phyloP scores from a whole-genome alignment of 352 stramenopile species.

The Aphanomyces astaci region DNA sequence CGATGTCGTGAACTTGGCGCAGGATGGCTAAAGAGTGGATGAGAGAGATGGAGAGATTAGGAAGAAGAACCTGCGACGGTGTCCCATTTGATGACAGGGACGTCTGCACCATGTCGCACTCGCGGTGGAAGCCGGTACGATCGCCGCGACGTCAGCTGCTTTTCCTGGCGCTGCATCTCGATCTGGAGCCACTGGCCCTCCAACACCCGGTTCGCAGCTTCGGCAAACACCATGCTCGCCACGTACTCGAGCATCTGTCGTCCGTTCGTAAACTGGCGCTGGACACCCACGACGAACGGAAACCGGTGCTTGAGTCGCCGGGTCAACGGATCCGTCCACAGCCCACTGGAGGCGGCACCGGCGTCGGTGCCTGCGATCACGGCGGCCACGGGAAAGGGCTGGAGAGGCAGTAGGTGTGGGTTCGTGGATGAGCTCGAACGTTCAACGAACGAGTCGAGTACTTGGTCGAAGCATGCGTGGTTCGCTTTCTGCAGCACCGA shows the following conservation, averaged over 20 bases:
- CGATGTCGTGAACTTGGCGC: not conserved
- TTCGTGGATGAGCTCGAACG: not conserved
- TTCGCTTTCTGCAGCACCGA: conserved; percentile 59
- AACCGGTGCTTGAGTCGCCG: conserved; percentile 65
- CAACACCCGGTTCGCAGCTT: conserved; percentile 28
- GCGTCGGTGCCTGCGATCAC: conserved; percentile 64
- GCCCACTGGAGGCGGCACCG: conserved; percentile 44
- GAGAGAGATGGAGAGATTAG: not conserved
- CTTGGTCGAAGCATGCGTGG: conserved; percentile 53
- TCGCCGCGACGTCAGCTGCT: not conserved
- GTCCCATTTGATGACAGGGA: conserved; percentile 23
- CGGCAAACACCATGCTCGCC: conserved; percentile 38
- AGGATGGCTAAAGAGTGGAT: conserved; percentile 1
- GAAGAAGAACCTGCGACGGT: conserved; percentile 5
- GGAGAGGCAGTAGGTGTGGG: conserved; percentile 34
- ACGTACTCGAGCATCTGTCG: conserved; percentile 60
- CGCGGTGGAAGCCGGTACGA: not conserved
- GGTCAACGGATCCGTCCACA: conserved; percentile 64
- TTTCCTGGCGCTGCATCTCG: conserved; percentile 34
- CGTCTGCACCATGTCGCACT: not conserved
- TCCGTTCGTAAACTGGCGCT: conserved; percentile 44
- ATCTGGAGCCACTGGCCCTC: conserved; percentile 52
- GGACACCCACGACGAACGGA: conserved; percentile 38
- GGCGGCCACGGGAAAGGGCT: conserved; percentile 47
- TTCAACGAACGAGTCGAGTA: conserved; percentile 44